Base-by-base conservation (phyloP, 2,329 filamentous ascomycete genomes). In the Lojkania enalia region DNA sequence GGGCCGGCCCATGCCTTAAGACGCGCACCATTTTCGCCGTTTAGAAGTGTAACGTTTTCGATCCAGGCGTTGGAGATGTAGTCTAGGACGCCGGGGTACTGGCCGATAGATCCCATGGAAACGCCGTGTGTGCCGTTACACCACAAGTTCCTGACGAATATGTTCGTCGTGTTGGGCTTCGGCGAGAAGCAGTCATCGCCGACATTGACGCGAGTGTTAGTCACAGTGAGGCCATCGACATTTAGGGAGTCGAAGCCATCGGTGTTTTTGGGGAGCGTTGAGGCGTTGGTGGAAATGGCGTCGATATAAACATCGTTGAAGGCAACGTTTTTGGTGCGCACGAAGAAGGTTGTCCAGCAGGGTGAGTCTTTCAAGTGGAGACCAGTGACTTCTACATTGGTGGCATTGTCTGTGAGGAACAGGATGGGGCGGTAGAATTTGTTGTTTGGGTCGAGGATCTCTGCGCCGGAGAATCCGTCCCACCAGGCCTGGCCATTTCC, bases 331-430 rank as follows among this genome's bases (percentile, higher is more conserved):
- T 81, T 72, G 53, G 74, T 81, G 21, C 76, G 76, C 12, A 84
- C 79, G 25, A 84, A 70, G 53, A 84, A 84, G 57, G 81, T 85
- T 2, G 77, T 83, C 81, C 82, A 84, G 69, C 79, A 83, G 1
- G 82, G 81, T 0, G 79, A 82, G 60, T 83, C 79, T 47, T 82
- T 77, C 54, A 83, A 74, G 13, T 78, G 76, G 41, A 84, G 81
- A 1, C 82, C 82, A 25, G 78, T 74, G 4, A 84, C 74, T 3
- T 74, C 73, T 2, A 84, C 61, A 16, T 81, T 77, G 3, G 80
- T 84, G 0, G 80, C 77, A 36, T 84, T 83, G 60, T 84, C 79
- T 0, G 79, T 81, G 27, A 82, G 72, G 66, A 84, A 84, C 2
- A 84, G 71, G 20, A 83, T 79, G 0, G 82, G 82, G 0, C 81